These are phyloP conservation scores for Blastocystis hominis DNA, from an alignment of 352 stramenopile genomes.

Conservation along the genomic window DNA sequence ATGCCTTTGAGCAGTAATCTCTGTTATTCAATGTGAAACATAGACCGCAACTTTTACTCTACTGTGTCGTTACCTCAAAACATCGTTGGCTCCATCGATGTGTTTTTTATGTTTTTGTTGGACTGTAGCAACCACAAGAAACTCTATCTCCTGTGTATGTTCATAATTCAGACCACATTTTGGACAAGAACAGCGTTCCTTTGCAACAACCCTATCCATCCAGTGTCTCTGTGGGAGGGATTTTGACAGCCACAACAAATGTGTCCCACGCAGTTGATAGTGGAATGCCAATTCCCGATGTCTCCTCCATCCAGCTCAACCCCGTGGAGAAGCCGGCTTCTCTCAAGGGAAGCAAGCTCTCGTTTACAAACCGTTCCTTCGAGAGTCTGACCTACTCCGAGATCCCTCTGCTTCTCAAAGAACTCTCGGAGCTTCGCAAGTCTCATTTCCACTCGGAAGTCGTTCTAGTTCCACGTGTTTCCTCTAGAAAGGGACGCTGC, in stretches of 20 bases:
- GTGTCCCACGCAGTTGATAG: neutral
- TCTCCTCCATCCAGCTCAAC: neutral
- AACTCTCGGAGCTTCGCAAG: constrained; percentile 16
- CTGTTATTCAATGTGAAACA: neutral
- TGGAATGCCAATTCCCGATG: neutral
- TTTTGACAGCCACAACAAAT: neutral
- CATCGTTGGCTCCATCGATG: constrained; percentile 48
- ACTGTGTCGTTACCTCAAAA: constrained; percentile 36
- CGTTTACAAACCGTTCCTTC: constrained; percentile 8
- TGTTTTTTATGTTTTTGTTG: neutral
- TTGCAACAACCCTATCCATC: constrained; percentile 3
- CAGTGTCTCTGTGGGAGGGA: neutral
- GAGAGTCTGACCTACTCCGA: constrained; percentile 33
- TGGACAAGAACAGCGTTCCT: constrained; percentile 10
- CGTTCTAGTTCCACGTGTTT: neutral
- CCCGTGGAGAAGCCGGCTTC: neutral
- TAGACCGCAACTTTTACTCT: constrained; percentile 53
- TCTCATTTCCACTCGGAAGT: neutral
- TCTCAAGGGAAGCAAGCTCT: neutral
- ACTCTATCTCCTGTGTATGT: constrained; percentile 7
- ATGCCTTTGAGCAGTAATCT: neutral
- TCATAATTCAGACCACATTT: neutral
- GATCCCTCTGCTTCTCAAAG: neutral
- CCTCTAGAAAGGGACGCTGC: neutral
- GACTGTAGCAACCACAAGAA: constrained; percentile 16